phyloP scores from a whole-genome alignment of 352 stramenopile genomes.

The Pythium aristosporum region DNA sequence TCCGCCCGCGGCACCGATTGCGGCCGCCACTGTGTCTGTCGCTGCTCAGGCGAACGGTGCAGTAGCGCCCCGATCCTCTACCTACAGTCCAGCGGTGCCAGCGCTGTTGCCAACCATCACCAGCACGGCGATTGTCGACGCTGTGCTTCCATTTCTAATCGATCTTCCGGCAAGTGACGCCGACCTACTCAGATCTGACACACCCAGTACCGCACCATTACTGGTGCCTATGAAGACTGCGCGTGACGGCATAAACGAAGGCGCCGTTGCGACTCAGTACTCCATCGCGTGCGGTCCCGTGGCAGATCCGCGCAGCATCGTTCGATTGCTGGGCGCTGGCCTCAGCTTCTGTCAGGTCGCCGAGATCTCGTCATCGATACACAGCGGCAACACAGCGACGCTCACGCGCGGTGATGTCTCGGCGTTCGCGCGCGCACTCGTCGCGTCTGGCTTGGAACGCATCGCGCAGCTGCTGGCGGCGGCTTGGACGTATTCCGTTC shows the following conservation, averaged over 20 bases:
- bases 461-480: conserved; percentile 1
- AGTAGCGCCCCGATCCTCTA: background rate
- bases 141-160: conserved; percentile 21
- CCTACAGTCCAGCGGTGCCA: background rate
- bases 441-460: conserved; percentile 14
- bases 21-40: background rate
- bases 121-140: conserved; percentile 27
- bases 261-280: background rate
- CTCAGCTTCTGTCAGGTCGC: conserved; percentile 13
- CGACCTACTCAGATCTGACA: background rate
- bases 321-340: conserved; percentile 2
- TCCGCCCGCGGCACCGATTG: background rate
- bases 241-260: background rate
- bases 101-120: conserved; percentile 12
- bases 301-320: background rate
- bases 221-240: background rate
- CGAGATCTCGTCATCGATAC: background rate
- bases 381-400: background rate
- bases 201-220: background rate
- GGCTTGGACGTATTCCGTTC: conserved; percentile 21
- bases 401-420: conserved; percentile 5
- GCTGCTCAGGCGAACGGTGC: background rate
- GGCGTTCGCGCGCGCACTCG: conserved; percentile 8
- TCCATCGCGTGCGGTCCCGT: background rate
- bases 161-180: conserved; percentile 5